These are phyloP conservation scores for Euphrasia arctica DNA, from an alignment of 305 asterid species.

Conservation along the genomic window DNA sequence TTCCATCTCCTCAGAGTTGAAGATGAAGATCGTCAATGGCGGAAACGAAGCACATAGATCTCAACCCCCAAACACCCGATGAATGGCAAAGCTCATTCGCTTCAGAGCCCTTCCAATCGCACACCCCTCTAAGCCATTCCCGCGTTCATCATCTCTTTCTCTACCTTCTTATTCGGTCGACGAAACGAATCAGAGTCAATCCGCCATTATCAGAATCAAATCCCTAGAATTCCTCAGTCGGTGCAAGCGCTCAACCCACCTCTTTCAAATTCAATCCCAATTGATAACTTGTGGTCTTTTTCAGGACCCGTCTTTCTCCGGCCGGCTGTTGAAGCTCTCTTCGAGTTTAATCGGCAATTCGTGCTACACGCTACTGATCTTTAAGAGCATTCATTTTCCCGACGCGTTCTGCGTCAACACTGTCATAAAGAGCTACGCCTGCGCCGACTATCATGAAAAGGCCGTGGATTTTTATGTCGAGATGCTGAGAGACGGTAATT, in stretches of 20 bases:
- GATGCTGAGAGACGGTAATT: conserved; percentile 43
- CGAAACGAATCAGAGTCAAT: conserved; percentile 8
- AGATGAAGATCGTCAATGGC: conserved; percentile 46
- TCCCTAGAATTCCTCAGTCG: conserved; percentile 42
- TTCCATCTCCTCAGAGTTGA: conserved; percentile 8
- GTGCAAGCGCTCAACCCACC: conserved; percentile 43
- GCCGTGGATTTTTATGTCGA: conserved; percentile 53
- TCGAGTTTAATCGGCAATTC: conserved; percentile 33
- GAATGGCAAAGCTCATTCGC: conserved; percentile 58
- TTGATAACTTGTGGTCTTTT: conserved; percentile 55
- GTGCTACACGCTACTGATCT: conserved; percentile 42
- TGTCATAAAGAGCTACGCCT: conserved; percentile 48
- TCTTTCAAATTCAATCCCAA: conserved; percentile 61
- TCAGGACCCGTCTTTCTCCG: conserved; percentile 52
- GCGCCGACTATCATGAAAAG: conserved; percentile 32
- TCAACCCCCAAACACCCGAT: conserved; percentile 24
- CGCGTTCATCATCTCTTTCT: conserved; percentile 29
- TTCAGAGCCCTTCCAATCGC: conserved; percentile 33
- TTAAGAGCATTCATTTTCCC: conserved; percentile 43
- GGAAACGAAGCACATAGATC: conserved; percentile 30
- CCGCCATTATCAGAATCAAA: conserved; percentile 26
- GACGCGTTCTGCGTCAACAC: conserved; percentile 65
- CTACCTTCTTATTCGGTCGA: conserved; percentile 24
- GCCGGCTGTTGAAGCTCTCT: conserved; percentile 53
- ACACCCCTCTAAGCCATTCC: conserved; percentile 30